phyloP scores from a whole-genome alignment of 2,329 filamentous ascomycete genomes.

The Calonectria pseudoreteaudii region DNA sequence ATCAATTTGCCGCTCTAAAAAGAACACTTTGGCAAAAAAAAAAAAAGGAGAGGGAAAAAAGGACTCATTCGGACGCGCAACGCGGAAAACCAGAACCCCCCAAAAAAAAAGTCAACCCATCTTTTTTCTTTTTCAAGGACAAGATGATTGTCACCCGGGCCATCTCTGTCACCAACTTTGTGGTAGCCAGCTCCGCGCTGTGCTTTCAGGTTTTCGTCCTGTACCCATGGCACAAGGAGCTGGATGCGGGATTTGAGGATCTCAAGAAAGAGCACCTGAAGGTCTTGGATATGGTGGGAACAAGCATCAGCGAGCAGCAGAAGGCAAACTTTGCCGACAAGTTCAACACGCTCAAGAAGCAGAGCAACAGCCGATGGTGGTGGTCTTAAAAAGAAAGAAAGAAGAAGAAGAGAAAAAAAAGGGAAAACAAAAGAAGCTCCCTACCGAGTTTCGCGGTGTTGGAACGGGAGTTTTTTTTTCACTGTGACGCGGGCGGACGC shows the following conservation, averaged over 20 bases:
- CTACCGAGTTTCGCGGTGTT: background rate
- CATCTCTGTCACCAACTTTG: conserved; percentile 61
- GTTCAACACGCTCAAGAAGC: conserved; percentile 24
- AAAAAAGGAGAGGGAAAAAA: too few species aligned
- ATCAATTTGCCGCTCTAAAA: background rate
- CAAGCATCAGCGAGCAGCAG: conserved; percentile 30
- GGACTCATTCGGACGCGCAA: background rate
- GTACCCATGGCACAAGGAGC: conserved; percentile 77
- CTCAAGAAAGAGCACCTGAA: conserved; percentile 42
- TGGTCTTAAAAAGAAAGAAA: conserved; percentile 10
- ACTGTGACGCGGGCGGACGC: background rate
- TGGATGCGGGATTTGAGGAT: conserved; percentile 68
- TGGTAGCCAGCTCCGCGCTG: conserved; percentile 73
- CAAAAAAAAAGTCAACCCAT: background rate
- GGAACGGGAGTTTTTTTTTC: background rate
- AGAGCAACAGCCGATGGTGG: conserved; percentile 31
- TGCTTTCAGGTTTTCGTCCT: conserved; percentile 77
- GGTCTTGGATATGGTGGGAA: conserved; percentile 45
- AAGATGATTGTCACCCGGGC: conserved; percentile 42
- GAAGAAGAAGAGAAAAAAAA: too few species aligned
- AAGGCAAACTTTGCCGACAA: conserved; percentile 10
- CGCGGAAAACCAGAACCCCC: background rate
- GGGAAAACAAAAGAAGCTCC: background rate
- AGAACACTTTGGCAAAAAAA: background rate
- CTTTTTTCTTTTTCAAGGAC: background rate